Conservation (phyloP, 108 stramenopile genomes). For the Pseudonitzschia multiseries region DNA sequence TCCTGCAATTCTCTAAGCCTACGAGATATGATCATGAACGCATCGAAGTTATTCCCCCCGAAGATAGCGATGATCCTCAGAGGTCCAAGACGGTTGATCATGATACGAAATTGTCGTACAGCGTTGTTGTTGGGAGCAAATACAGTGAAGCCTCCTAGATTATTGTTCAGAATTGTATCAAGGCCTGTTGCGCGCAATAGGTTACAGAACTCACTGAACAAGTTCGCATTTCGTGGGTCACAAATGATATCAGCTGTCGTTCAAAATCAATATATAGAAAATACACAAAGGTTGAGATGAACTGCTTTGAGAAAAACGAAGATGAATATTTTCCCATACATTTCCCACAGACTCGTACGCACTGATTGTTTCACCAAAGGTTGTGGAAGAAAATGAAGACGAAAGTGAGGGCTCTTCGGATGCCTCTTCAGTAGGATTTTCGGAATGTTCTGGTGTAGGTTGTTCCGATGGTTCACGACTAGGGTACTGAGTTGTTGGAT, state of each 20-base stretch:
- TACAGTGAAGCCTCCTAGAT: not conserved
- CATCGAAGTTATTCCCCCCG: no score
- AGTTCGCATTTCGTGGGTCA: not conserved
- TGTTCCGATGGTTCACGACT: not conserved
- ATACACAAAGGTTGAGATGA: no score
- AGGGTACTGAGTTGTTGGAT: not conserved
- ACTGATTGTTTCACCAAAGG: slow-evolving; percentile 1
- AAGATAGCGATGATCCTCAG: no score
- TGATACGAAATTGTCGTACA: not conserved
- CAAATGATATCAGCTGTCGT: slow-evolving; percentile 11
- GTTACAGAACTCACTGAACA: not conserved
- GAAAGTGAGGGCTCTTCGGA: not conserved
- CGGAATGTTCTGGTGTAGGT: not conserved
- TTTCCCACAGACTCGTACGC: no score
- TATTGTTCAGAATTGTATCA: not conserved
- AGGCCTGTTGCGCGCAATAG: not conserved
- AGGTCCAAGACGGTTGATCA: no score
- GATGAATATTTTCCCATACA: no score
- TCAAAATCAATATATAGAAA: no score
- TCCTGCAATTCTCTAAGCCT: not conserved
- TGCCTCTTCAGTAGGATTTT: slow-evolving; percentile 7
- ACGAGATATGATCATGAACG: no score
- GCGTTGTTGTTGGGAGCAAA: slow-evolving; percentile 1
- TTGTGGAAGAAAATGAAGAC: not conserved
- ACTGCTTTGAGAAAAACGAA: no score